Evolutionary conservation across 2,329 filamentous ascomycete species (phyloP), one percentile per base, ranked within the genome.

Genomic region (Exophiala viscosa): DNA sequence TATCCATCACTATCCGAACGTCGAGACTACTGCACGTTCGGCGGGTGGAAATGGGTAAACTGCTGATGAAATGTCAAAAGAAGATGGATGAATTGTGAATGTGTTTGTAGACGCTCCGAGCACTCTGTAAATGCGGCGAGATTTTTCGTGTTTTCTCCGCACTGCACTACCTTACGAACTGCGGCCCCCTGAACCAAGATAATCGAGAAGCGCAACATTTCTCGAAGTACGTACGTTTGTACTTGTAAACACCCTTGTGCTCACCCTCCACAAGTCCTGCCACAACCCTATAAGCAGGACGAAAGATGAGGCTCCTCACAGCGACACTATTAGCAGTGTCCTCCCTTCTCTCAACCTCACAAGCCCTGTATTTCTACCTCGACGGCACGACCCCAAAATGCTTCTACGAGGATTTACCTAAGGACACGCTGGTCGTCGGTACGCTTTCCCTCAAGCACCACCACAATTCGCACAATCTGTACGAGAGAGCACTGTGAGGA

Each of bases 331-430:
- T 53, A 13, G 54, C 49, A 6, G 23, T 54, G 13, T 39, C 45
- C 17, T 45, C 56, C 33, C 67, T 79, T 55, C 69, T 80, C 42
- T 67, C 79, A 33, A 83, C 84, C 55, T 83, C 87, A 58, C 87
- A 90, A 69, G 90, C 91, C 51, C 82, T 99, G 54, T 92, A 95
- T 83, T 95, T 99, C 80, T 97, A 88, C 78, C 85, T 97, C 71
- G 90, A 97, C 70, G 88, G 87, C 66, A 81, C 82, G 45, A 76
- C 82, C 60, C 86, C 89, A 62, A 96, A 95, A 76, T 99, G 93
- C 76, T 99, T 99, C 83, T 95, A 88, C 75, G 93, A 99, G 76
- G 92, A 97, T 73, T 82, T 99, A 54, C 91, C 93, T 61, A 96
- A 97, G 78, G 92, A 96, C 72, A 97, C 93, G 11, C 77, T 99